A percentile compares a stretch with the other conserved stretches of the same genome.
These are phyloP conservation scores for Sindora glabra DNA, from an alignment of 306 rosid species.

Conservation along the genomic window DNA sequence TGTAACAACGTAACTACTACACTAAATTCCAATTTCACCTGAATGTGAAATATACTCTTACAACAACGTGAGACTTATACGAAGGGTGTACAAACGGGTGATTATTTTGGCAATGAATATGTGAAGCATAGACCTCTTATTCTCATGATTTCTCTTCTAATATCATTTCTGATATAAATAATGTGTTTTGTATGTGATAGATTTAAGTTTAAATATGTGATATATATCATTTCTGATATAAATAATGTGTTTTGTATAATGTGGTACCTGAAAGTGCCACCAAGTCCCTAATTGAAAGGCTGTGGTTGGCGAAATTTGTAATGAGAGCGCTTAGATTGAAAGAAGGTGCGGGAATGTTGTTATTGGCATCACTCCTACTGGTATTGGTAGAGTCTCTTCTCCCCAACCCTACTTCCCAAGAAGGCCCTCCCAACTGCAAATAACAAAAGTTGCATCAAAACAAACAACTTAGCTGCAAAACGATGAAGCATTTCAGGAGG, in stretches of 20 bases:
- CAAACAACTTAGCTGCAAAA: not conserved
- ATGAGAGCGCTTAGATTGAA: slow-evolving; percentile 12
- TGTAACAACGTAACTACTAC: too few relatives aligned
- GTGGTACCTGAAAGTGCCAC: slow-evolving; percentile 55
- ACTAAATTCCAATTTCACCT: too few relatives aligned
- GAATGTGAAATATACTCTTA: too few relatives aligned
- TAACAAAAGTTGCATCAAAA: not conserved
- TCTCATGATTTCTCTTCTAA: too few relatives aligned
- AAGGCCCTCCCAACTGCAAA: slow-evolving; percentile 53
- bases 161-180: too few relatives aligned
- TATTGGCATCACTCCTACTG: slow-evolving; percentile 37
- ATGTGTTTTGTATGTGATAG: too few relatives aligned
- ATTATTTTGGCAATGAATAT: not conserved
- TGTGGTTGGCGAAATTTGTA: slow-evolving; percentile 32
- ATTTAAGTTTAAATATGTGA: too few relatives aligned
- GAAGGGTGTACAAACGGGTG: not conserved
- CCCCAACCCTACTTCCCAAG: slow-evolving; percentile 49
- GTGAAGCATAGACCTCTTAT: not conserved
- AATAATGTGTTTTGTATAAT: not conserved
- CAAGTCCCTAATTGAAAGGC: slow-evolving; percentile 39
- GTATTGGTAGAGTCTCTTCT: slow-evolving; percentile 59
- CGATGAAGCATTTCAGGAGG: not conserved
- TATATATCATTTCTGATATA: too few relatives aligned
- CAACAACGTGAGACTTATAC: slow-evolving; percentile 19
- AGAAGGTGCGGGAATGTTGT: slow-evolving; percentile 27